Evolutionary conservation across 2,329 filamentous ascomycete species (phyloP).

Genomic region (Ophiostoma pallidulum): DNA sequence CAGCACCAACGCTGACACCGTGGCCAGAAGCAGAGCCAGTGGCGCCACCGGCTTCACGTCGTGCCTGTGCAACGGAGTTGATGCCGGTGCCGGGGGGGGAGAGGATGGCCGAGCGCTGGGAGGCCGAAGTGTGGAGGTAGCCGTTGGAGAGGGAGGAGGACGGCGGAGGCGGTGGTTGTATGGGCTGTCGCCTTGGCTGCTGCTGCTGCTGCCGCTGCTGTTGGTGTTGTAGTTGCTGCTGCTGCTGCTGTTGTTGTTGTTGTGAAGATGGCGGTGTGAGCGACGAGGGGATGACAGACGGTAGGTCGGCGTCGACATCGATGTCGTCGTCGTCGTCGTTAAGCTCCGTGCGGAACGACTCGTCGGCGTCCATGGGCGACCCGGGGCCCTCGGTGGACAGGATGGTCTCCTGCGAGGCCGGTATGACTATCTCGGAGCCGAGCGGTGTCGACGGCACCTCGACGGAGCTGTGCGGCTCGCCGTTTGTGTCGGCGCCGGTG

Average conservation of each 20-base stretch:
- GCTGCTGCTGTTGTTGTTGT: background rate
- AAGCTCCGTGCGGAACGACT: constrained; percentile 41
- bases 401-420: constrained; percentile 44
- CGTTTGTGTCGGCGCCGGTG: background rate
- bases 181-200: background rate
- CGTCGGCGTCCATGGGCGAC: constrained; percentile 40
- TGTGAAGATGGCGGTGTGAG: constrained; percentile 46
- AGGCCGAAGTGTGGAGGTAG: constrained; percentile 24
- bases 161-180: too few species aligned
- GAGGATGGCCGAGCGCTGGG: constrained; percentile 40
- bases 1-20: background rate
- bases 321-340: constrained; percentile 40
- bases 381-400: constrained; percentile 47
- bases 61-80: constrained; percentile 23
- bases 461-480: constrained; percentile 15
- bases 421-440: constrained; percentile 19
- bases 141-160: background rate
- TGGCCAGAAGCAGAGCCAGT: background rate
- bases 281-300: constrained; percentile 44
- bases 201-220: constrained; percentile 2
- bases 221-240: constrained; percentile 4
- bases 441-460: constrained; percentile 28
- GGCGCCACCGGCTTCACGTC: constrained; percentile 11
- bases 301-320: constrained; percentile 31
- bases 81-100: constrained; percentile 44